Conservation (phyloP, 208 protist genomes). For the Leishmania guyanensis region DNA sequence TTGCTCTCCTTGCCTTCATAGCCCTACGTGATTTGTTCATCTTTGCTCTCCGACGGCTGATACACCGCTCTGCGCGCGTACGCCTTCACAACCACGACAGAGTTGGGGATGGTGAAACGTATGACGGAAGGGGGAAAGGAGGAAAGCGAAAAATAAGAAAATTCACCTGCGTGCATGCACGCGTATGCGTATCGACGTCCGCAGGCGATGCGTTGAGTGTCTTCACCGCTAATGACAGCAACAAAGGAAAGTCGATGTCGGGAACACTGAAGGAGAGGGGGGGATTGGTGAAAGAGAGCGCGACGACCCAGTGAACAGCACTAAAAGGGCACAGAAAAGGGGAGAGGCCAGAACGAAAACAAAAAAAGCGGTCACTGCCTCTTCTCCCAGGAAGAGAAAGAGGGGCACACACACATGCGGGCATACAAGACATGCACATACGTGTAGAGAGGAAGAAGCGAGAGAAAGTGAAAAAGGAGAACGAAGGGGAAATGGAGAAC, state of each 20-base stretch:
- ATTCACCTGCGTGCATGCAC: background rate
- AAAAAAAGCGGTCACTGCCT: background rate
- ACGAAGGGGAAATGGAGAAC: background rate
- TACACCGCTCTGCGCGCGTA: background rate
- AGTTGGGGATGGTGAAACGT: background rate
- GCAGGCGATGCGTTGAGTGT: background rate
- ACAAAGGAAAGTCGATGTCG: background rate
- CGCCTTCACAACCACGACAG: background rate
- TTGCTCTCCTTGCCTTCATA: background rate
- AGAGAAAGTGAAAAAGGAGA: constrained; percentile 11
- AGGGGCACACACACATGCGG: background rate
- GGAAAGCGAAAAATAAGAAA: background rate
- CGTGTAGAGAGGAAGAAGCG: background rate
- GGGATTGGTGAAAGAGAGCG: background rate
- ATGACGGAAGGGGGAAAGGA: background rate
- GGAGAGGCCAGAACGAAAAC: background rate
- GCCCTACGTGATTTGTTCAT: background rate
- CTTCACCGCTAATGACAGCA: background rate
- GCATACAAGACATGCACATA: background rate
- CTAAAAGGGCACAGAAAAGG: background rate
- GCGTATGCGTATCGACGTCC: background rate
- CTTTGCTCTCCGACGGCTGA: background rate
- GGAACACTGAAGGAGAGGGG: background rate
- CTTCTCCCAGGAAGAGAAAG: background rate
- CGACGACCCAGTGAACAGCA: background rate